A percentile compares a stretch with the other conserved stretches of the same genome.
Evolutionary conservation across 2,329 filamentous ascomycete species (phyloP).

Genomic region (Botrytis galanthina): DNA sequence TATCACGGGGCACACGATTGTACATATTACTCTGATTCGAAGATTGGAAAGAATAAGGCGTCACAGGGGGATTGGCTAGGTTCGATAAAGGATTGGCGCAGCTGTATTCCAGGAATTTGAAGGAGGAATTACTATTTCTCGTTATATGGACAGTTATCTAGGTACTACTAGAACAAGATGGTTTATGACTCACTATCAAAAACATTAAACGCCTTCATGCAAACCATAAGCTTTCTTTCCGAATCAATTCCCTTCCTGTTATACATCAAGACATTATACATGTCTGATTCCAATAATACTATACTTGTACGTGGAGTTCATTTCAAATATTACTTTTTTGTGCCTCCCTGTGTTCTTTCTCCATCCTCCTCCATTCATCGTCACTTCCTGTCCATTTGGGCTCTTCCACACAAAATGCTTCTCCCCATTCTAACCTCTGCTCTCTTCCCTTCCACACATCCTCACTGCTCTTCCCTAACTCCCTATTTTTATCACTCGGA

Average conservation of each 20-base stretch:
- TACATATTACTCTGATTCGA: background rate
- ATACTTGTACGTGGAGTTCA: background rate
- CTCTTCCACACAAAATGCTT: constrained; percentile 29
- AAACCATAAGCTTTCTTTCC: background rate
- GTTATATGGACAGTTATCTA: background rate
- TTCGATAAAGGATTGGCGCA: background rate
- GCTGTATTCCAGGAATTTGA: background rate
- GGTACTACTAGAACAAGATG: background rate
- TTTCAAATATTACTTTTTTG: background rate
- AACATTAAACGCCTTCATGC: background rate
- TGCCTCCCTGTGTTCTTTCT: constrained; percentile 2
- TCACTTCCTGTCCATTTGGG: constrained; percentile 14
- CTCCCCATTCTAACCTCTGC: constrained; percentile 52
- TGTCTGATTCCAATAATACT: background rate
- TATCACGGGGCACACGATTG: background rate
- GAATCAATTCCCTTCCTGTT: background rate
- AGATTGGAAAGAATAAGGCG: constrained; percentile 6
- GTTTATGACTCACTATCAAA: background rate
- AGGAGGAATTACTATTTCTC: background rate
- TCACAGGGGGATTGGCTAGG: background rate
- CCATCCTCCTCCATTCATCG: constrained; percentile 35
- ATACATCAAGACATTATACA: background rate
- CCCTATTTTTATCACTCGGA: constrained; percentile 50
- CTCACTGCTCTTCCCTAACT: constrained; percentile 72
- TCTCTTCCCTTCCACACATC: constrained; percentile 82